Conservation (phyloP, 2,329 filamentous ascomycete species). For the Colletotrichum sp. region DNA sequence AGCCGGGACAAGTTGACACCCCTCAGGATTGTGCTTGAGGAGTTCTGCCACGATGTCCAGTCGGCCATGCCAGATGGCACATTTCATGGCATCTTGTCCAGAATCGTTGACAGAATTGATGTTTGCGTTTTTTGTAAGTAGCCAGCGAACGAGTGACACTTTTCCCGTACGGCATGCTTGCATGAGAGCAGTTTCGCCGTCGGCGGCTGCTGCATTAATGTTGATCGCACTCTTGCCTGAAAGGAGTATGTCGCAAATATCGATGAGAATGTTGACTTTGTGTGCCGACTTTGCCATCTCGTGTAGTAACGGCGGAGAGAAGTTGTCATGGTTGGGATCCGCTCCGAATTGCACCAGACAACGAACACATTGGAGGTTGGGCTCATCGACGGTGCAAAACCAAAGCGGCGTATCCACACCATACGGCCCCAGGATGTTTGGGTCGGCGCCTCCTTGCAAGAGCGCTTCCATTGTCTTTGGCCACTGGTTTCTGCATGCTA, state of each 20-base stretch:
- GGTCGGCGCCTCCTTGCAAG: background rate
- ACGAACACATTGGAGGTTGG: background rate
- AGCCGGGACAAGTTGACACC: background rate
- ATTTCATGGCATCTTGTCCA: background rate
- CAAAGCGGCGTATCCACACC: background rate
- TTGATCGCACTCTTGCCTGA: fast-evolving
- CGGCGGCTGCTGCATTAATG: background rate
- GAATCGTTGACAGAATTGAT: background rate
- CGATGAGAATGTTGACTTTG: background rate
- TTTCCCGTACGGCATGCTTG: background rate
- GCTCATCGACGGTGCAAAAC: background rate
- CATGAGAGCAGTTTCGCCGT: background rate
- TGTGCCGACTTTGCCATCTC: background rate
- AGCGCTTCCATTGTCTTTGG: background rate
- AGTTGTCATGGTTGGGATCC: background rate
- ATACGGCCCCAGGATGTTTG: background rate
- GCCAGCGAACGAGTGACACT: background rate
- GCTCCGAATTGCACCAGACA: background rate
- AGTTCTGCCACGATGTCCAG: background rate
- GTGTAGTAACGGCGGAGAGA: background rate
- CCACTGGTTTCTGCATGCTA: background rate
- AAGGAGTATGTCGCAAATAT: background rate
- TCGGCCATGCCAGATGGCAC: background rate
- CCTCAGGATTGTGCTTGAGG: background rate
- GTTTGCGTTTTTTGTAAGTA: fast-evolving